These are phyloP conservation scores for Erodium texanum DNA, from an alignment of 441 rosid genomes.

Conservation along the genomic window DNA sequence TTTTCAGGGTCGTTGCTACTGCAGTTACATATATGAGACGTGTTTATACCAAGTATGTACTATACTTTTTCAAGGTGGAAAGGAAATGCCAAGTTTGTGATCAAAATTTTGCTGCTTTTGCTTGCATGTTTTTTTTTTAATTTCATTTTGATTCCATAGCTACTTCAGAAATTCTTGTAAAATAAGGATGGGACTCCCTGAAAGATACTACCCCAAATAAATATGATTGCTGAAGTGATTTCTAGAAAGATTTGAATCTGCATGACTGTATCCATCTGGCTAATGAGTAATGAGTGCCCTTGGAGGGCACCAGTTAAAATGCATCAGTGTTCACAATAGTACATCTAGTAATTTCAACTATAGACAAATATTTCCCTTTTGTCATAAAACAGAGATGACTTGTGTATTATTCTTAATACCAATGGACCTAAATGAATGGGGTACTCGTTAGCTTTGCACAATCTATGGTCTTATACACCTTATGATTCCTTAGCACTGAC, in stretches of 20 bases:
- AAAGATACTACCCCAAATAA: neutral
- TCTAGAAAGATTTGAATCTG: neutral
- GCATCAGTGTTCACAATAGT: neutral
- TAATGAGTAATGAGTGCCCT: neutral
- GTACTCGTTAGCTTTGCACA: neutral
- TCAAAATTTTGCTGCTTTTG: slow-evolving; percentile 1
- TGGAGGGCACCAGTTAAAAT: neutral
- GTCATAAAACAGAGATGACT: neutral
- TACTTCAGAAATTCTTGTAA: neutral
- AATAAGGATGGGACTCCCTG: neutral
- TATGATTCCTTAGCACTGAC: neutral
- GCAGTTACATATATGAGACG: slow-evolving; percentile 91
- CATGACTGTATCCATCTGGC: neutral
- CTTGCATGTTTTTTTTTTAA: neutral
- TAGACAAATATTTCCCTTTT: neutral
- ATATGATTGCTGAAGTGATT: neutral
- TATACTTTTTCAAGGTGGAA: slow-evolving; percentile 9
- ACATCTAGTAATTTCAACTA: neutral
- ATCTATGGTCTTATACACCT: neutral
- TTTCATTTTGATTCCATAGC: neutral
- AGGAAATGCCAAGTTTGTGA: slow-evolving; percentile 7
- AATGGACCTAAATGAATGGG: too few relatives aligned
- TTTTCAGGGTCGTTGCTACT: slow-evolving; percentile 84
- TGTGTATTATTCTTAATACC: too few relatives aligned
- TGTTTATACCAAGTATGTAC: slow-evolving; percentile 62